These are phyloP conservation scores for Globisporangium radiosum DNA, from an alignment of 352 stramenopile genomes.

Conservation along the genomic window DNA sequence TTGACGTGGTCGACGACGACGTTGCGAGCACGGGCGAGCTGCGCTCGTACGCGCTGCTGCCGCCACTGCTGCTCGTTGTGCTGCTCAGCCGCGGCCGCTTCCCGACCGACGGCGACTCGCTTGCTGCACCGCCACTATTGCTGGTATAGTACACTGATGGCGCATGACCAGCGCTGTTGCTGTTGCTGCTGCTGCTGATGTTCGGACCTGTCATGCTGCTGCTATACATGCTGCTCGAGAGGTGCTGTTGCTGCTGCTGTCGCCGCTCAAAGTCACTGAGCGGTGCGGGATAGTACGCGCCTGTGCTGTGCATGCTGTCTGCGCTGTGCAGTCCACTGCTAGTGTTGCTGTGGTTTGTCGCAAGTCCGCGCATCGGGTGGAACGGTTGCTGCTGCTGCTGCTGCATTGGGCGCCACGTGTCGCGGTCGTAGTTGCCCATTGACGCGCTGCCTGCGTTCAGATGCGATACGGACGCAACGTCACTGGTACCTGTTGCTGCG, in stretches of 20 bases:
- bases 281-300: slow-evolving; percentile 9
- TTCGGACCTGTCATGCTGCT: not conserved
- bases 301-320: not conserved
- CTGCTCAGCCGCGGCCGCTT: slow-evolving; percentile 19
- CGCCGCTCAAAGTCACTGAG: slow-evolving; percentile 8
- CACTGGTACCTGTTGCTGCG: not conserved
- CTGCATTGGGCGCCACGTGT: slow-evolving; percentile 40
- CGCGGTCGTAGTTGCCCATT: slow-evolving; percentile 61
- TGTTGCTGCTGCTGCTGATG: not conserved
- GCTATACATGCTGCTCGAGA: not conserved
- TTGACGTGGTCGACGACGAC: slow-evolving; percentile 1
- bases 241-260: slow-evolving; percentile 5
- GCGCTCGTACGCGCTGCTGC: slow-evolving; percentile 16
- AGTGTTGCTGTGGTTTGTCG: not conserved
- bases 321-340: not conserved
- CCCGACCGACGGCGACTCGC: slow-evolving; percentile 10
- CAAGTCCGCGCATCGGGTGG: slow-evolving; percentile 4
- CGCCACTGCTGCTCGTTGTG: slow-evolving; percentile 18
- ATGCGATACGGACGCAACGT: not conserved
- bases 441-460: not conserved
- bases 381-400: slow-evolving; percentile 16
- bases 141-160: slow-evolving; percentile 4
- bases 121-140: not conserved
- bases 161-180: not conserved
- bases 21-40: slow-evolving; percentile 11